phyloP scores from a whole-genome alignment of 2,329 filamentous ascomycete species.

The Colletotrichum destructivum region DNA sequence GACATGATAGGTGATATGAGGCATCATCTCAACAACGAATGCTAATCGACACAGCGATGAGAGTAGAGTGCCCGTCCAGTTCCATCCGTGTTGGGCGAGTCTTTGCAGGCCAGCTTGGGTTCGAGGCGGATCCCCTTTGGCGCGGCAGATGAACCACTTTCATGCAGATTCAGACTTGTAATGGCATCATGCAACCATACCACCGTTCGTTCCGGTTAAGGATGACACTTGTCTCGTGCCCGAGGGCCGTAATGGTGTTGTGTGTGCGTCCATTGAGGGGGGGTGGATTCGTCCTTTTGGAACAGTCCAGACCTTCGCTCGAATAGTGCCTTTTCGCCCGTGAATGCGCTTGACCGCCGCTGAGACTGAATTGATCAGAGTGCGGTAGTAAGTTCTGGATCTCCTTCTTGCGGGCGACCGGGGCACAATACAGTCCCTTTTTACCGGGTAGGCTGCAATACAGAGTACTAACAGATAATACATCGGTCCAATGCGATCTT shows the following conservation, averaged over 20 bases:
- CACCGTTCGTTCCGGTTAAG: not conserved
- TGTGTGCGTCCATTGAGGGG: not conserved
- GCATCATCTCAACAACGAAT: not conserved
- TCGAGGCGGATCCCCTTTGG: not conserved
- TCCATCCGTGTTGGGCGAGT: not conserved
- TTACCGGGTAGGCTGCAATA: too few relatives aligned
- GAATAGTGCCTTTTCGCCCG: not conserved
- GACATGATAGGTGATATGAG: not conserved
- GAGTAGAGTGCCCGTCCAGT: not conserved
- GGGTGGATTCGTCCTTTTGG: not conserved
- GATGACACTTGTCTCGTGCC: conserved; percentile 3
- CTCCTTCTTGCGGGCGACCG: not conserved
- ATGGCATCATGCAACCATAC: conserved; percentile 4
- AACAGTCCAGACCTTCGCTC: conserved; percentile 23
- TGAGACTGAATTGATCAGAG: conserved; percentile 25
- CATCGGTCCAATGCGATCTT: too few relatives aligned
- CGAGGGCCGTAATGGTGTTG: not conserved
- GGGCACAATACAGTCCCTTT: too few relatives aligned
- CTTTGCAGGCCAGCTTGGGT: not conserved
- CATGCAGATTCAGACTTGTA: conserved; percentile 2
- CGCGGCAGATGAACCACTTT: not conserved
- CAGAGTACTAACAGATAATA: too few relatives aligned
- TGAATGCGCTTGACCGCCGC: conserved; percentile 23
- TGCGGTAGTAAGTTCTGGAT: not conserved
- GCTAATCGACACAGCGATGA: not conserved